Evolutionary conservation across 768 basidiomycete species (phyloP).

Genomic region (Termitomyces titanicus): DNA sequence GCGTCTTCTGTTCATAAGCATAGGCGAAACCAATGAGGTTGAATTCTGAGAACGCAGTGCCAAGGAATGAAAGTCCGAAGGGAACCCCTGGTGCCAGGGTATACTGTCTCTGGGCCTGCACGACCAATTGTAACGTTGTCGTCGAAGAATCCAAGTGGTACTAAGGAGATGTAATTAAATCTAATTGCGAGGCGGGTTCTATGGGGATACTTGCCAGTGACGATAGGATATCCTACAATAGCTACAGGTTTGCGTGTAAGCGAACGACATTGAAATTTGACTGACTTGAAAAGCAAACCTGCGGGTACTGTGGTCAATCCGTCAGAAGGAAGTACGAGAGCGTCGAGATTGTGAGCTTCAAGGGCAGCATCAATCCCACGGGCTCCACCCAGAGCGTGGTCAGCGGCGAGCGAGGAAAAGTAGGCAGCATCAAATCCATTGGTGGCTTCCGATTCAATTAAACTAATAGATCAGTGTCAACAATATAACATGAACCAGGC

Average conservation of each 20-base stretch:
- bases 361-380: constrained; percentile 53
- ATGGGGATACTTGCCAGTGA: constrained; percentile 42
- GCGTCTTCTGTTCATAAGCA: constrained; percentile 65
- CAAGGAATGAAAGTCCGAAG: constrained; percentile 60
- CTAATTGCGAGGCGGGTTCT: not conserved
- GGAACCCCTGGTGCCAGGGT: constrained; percentile 55
- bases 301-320: constrained; percentile 37
- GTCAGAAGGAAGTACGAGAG: constrained; percentile 45
- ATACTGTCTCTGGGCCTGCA: constrained; percentile 41
- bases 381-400: constrained; percentile 45
- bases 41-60: constrained; percentile 59
- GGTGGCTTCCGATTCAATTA: constrained; percentile 36
- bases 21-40: constrained; percentile 54
- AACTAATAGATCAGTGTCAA: constrained; percentile 16
- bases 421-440: constrained; percentile 39
- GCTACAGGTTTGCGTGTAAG: constrained; percentile 26
- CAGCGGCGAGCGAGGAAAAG: constrained; percentile 39
- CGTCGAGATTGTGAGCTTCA: constrained; percentile 43
- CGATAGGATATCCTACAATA: constrained; percentile 63
- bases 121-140: constrained; percentile 35
- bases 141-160: constrained; percentile 60
- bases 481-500: not conserved
- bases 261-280: not conserved
- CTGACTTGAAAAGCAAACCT: constrained; percentile 21
- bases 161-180: constrained; percentile 20